These are phyloP conservation scores for Colletotrichum abscissum DNA, from an alignment of 2,329 filamentous ascomycete species.

Conservation along the genomic window DNA sequence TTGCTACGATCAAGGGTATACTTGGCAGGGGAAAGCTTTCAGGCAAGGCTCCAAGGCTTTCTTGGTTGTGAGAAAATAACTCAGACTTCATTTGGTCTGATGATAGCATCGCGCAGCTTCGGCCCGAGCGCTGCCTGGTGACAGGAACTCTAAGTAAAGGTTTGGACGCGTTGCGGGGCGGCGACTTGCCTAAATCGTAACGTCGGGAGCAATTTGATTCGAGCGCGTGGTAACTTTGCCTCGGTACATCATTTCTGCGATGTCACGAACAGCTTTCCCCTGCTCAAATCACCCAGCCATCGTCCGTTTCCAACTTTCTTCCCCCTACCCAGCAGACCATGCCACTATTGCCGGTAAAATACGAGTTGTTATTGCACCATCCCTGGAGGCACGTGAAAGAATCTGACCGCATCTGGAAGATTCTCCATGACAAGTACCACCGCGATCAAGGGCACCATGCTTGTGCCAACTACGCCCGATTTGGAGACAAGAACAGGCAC, in stretches of 20 bases:
- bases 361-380: background rate
- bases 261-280: background rate
- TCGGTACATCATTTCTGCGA: slow-evolving; percentile 30
- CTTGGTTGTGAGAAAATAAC: background rate
- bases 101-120: background rate
- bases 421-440: background rate
- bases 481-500: background rate
- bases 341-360: background rate
- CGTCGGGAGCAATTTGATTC: slow-evolving; percentile 9
- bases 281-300: background rate
- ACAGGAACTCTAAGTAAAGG: background rate
- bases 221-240: slow-evolving; percentile 11
- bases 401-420: background rate
- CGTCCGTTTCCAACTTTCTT: background rate
- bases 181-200: background rate
- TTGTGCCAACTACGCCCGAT: background rate
- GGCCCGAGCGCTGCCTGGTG: background rate
- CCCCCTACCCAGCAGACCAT: background rate
- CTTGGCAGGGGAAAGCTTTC: background rate
- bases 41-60: background rate
- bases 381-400: slow-evolving; percentile 18
- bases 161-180: background rate
- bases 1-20: background rate
- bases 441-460: background rate
- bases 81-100: background rate